Evolutionary conservation across 495 filamentous ascomycete genomes (phyloP).

Genomic region (Letharia columbiana): DNA sequence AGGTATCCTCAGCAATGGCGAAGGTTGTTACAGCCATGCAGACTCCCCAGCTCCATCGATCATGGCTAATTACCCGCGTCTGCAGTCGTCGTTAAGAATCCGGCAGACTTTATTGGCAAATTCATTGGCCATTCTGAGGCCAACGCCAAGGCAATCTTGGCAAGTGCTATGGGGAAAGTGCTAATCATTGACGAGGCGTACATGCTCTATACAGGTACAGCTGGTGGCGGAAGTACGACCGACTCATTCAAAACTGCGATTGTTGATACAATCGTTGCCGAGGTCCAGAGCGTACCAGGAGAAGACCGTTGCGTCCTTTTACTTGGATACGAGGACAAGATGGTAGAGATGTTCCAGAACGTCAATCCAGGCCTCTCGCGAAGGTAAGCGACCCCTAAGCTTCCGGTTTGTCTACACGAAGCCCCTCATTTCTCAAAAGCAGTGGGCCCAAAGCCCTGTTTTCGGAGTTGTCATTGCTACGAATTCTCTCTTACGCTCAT

Average conservation of each 20-base stretch:
- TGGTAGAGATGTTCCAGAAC: slow-evolving; percentile 70
- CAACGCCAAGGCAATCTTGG: slow-evolving; percentile 63
- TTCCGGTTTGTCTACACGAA: too few species aligned
- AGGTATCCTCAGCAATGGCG: slow-evolving; percentile 51
- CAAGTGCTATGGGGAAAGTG: slow-evolving; percentile 58
- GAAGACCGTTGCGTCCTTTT: slow-evolving; percentile 74
- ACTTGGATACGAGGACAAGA: slow-evolving; percentile 68
- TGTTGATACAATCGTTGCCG: slow-evolving; percentile 73
- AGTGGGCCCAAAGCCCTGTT: too few species aligned
- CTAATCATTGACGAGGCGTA: slow-evolving; percentile 75
- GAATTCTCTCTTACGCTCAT: too few species aligned
- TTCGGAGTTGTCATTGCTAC: too few species aligned
- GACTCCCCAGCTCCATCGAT: too few species aligned
- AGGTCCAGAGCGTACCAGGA: slow-evolving; percentile 66
- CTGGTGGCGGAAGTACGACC: slow-evolving; percentile 16
- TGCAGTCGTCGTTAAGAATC: slow-evolving; percentile 57
- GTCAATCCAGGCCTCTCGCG: slow-evolving; percentile 67
- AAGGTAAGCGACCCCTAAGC: slow-evolving; percentile 14
- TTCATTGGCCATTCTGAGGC: slow-evolving; percentile 58
- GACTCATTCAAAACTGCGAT: slow-evolving; percentile 59
- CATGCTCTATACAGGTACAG: slow-evolving; percentile 36
- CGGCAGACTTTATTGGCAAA: slow-evolving; percentile 61
- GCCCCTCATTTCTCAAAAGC: too few species aligned
- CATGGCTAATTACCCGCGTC: too few species aligned
- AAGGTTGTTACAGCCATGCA: slow-evolving; percentile 36